phyloP scores from a whole-genome alignment of 345 rosid species.

The Zanthoxylum bungeanum region DNA sequence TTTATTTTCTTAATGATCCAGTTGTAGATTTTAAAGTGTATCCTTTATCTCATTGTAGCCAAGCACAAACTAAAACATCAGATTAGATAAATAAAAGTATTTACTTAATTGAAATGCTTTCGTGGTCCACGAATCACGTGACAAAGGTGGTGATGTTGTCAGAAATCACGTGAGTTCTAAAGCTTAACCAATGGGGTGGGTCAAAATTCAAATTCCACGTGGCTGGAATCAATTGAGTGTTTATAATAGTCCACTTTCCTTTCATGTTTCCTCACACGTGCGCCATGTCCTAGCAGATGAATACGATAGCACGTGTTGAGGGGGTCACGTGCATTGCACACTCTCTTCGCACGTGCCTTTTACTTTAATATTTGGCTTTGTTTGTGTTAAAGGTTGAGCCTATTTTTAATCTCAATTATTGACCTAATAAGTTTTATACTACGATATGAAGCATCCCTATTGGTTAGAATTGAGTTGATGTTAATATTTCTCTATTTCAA shows the following conservation, averaged over 20 bases:
- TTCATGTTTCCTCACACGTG: constrained; percentile 43
- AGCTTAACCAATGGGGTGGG: constrained; percentile 7
- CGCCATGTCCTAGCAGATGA: constrained; percentile 19
- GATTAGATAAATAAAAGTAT: not conserved
- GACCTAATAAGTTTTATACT: too few relatives aligned
- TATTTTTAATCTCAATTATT: not conserved
- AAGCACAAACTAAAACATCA: not conserved
- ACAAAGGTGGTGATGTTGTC: constrained; percentile 46
- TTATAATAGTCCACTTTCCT: constrained; percentile 23
- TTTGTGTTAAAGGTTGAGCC: not conserved
- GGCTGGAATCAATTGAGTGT: constrained; percentile 23
- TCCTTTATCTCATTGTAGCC: not conserved
- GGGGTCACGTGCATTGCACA: constrained; percentile 24
- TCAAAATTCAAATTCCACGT: constrained; percentile 38
- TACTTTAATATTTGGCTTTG: not conserved
- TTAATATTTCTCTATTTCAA: too few relatives aligned
- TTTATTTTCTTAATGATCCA: not conserved
- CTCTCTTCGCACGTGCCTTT: constrained; percentile 1
- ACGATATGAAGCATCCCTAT: too few relatives aligned
- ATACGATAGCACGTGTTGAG: constrained; percentile 38
- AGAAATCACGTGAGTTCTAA: constrained; percentile 55
- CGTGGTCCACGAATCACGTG: constrained; percentile 51
- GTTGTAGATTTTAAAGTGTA: not conserved
- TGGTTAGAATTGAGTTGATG: too few relatives aligned
- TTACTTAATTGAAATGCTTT: not conserved